A percentile compares a stretch with the other conserved stretches of the same genome.
Conservation (phyloP, 2,329 filamentous ascomycete species). For the Sporothrix brunneoviolacea region DNA sequence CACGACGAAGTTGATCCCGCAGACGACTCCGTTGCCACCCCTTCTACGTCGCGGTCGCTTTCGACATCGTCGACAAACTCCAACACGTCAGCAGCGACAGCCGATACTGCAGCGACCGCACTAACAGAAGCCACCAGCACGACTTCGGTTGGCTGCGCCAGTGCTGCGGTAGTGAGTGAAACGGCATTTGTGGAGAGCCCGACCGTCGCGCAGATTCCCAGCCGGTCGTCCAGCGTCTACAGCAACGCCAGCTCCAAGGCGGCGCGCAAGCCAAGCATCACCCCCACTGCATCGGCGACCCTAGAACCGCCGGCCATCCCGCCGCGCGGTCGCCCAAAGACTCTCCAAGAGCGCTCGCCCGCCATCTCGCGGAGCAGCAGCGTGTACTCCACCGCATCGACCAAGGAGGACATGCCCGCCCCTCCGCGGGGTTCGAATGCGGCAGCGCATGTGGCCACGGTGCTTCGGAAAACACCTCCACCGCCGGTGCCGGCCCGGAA, state of each 20-base stretch:
- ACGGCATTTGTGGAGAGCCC: not conserved
- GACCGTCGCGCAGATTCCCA: not conserved
- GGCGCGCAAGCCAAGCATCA: not conserved
- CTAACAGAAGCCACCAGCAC: not conserved
- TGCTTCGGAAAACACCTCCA: not conserved
- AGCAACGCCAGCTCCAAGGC: constrained; percentile 7
- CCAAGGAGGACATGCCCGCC: not conserved
- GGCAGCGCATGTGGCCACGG: too few species aligned
- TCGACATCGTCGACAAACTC: constrained; percentile 22
- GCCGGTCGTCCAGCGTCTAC: constrained; percentile 11
- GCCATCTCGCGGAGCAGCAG: constrained; percentile 13
- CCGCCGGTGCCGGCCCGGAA: constrained; percentile 9
- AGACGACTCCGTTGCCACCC: not conserved
- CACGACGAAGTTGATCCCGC: not conserved
- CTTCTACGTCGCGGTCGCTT: constrained; percentile 19
- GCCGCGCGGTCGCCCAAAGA: not conserved
- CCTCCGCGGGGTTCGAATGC: too few species aligned
- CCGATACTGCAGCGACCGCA: constrained; percentile 6
- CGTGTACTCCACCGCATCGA: constrained; percentile 6
- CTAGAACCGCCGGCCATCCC: constrained; percentile 4
- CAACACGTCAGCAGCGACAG: constrained; percentile 13
- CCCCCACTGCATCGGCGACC: not conserved
- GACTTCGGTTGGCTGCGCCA: not conserved
- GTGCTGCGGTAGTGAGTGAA: not conserved
- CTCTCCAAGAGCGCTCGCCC: not conserved